A percentile compares a stretch with the other conserved stretches of the same genome.
These are phyloP conservation scores for Amaranthus palmeri DNA, from an alignment of 148 eudicot species.

Conservation along the genomic window DNA sequence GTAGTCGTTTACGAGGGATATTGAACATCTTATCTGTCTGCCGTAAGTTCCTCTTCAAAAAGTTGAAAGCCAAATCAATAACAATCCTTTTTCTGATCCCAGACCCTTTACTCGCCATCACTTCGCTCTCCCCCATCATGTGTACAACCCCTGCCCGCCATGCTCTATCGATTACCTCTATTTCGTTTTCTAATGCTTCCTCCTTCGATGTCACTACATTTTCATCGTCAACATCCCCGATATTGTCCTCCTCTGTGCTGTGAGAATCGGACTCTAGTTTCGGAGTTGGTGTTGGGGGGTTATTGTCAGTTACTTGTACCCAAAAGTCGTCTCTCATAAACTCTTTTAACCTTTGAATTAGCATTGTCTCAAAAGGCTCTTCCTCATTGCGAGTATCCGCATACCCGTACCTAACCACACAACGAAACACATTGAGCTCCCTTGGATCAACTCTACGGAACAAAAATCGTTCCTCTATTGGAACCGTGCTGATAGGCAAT, in stretches of 20 bases:
- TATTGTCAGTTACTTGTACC: slow-evolving; percentile 2
- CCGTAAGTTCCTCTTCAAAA: slow-evolving; percentile 51
- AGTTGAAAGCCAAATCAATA: slow-evolving; percentile 47
- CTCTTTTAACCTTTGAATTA: slow-evolving; percentile 43
- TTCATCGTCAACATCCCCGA: slow-evolving; percentile 7
- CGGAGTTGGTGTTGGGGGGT: not conserved
- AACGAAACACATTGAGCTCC: slow-evolving; percentile 53
- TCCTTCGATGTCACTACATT: slow-evolving; percentile 7
- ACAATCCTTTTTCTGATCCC: slow-evolving; percentile 38
- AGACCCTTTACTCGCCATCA: slow-evolving; percentile 39
- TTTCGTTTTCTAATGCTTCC: slow-evolving; percentile 26
- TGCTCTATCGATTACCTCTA: slow-evolving; percentile 39
- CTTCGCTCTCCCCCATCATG: slow-evolving; percentile 55
- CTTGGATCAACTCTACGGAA: slow-evolving; percentile 56
- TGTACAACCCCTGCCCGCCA: slow-evolving; percentile 48
- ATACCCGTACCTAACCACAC: slow-evolving; percentile 66
- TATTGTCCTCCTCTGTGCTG: not conserved
- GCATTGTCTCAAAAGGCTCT: slow-evolving; percentile 45
- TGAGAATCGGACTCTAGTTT: not conserved
- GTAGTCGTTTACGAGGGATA: slow-evolving; percentile 46
- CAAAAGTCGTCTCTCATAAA: slow-evolving; percentile 36
- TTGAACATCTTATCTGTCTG: slow-evolving; percentile 48
- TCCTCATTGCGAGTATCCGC: slow-evolving; percentile 41
- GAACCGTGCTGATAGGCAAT: slow-evolving; percentile 53
- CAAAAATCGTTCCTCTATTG: slow-evolving; percentile 48